These are phyloP conservation scores for Pelargonium cotyledonis DNA, from an alignment of 441 rosid genomes.

Conservation along the genomic window DNA sequence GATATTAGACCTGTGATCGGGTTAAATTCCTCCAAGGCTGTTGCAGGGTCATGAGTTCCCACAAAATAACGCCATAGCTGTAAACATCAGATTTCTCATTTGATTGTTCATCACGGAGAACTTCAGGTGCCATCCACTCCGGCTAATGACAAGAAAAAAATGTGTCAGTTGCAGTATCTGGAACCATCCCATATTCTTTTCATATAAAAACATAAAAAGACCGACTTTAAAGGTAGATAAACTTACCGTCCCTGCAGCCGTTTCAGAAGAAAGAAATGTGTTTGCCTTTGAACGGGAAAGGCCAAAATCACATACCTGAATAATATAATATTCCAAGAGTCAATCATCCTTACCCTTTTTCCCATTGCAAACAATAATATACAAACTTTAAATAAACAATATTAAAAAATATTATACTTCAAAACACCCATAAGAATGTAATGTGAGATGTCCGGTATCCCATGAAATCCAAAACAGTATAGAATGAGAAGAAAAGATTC, in stretches of 20 bases:
- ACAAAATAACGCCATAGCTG: constrained; percentile 93
- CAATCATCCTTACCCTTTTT: not conserved
- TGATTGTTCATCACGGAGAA: constrained; percentile 91
- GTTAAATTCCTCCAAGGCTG: constrained; percentile 93
- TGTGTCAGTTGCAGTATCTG: constrained; percentile 11
- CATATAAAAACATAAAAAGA: constrained; percentile 12
- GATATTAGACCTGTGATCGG: constrained; percentile 72
- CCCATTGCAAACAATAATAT: not conserved
- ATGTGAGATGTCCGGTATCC: too few species aligned
- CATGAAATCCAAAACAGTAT: too few species aligned
- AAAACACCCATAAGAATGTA: too few species aligned
- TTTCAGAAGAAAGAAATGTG: constrained; percentile 91
- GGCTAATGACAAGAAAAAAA: constrained; percentile 47
- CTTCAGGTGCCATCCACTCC: constrained; percentile 99
- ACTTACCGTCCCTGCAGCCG: constrained; percentile 99
- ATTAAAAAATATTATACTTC: too few species aligned
- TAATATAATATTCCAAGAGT: constrained; percentile 8
- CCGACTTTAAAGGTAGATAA: constrained; percentile 15
- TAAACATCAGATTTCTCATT: constrained; percentile 98
- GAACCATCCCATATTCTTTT: constrained; percentile 9
- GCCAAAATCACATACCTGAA: constrained; percentile 98
- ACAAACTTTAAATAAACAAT: not conserved
- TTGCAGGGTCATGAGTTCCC: constrained; percentile 94
- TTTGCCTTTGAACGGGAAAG: constrained; percentile 92
- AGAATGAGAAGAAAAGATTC: too few species aligned